Base-by-base conservation (phyloP, 306 rosid genomes). In the Acacia crassicarpa region DNA sequence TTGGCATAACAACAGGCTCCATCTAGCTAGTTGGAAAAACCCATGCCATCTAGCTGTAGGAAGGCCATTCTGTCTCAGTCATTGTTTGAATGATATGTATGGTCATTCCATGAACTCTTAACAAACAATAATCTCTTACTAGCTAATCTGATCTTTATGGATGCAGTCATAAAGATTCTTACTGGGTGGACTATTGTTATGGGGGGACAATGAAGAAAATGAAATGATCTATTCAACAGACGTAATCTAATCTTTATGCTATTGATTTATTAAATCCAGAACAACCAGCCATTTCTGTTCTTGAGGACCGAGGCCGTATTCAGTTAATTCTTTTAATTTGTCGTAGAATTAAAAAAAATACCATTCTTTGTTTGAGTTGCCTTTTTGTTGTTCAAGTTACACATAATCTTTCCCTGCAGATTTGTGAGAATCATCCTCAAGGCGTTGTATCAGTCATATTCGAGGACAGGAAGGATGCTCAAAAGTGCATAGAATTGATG, bases 391-490 rank as follows among this genome's bases (percentile, higher is more conserved):
- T 67, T 66, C 62, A n/a, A 16, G 78, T 73, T 53, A 9, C 15
- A 40, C 17, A 69, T 56, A 53, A 35, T 76, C 61, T 72, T 82
- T 54, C 44, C 45, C 83, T 87, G 54, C 81, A 96, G 99, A 93
- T 96, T 67, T 96, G 98, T 63, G 97, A 89, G 87, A 93, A 93
- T 88, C 98, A 93, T 88, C 99, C 97, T n/a, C 97, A 89, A 80
- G 99, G 98, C 72, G 97, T 92, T 83, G 97, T 96, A 83, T 84
- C 93, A 89, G 93, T 93, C 68, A 93, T 81, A 83, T 96, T 89
- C 87, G 91, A 93, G 87, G 99, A 96, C 81, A 84, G 94, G 89
- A 92, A 71, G 85, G 99, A 94, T 88, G 98, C 97, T 86, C 97
- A 90, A 63, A 88, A 86, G 83, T 96, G 99, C 93, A 91, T 95